A percentile compares a stretch with the other conserved stretches of the same genome.
Conservation (phyloP, 2,329 filamentous ascomycete genomes). For the Aureobasidium sp. region DNA sequence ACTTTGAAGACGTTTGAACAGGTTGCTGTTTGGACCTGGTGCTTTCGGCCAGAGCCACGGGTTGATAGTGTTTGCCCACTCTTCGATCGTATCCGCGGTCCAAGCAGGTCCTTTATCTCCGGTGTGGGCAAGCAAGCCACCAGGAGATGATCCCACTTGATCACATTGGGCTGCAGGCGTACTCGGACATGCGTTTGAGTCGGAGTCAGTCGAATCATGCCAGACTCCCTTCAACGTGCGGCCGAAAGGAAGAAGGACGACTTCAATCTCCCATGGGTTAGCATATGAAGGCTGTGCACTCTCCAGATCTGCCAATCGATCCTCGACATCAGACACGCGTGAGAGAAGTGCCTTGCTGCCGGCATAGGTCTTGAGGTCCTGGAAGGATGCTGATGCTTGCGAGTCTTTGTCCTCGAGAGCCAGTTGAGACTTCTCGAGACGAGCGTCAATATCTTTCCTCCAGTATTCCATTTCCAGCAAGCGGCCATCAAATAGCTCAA, state of each 20-base stretch:
- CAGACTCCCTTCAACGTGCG: slow-evolving; percentile 45
- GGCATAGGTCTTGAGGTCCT: slow-evolving; percentile 30
- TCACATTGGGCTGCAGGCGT: slow-evolving; percentile 42
- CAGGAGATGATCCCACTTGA: slow-evolving; percentile 16
- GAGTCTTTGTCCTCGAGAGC: slow-evolving; percentile 30
- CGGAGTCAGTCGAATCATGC: slow-evolving; percentile 35
- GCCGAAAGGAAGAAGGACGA: slow-evolving; percentile 65
- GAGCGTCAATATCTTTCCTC: slow-evolving; percentile 22
- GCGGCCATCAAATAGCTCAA: slow-evolving; percentile 58
- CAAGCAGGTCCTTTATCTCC: slow-evolving; percentile 36
- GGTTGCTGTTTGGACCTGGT: slow-evolving; percentile 51
- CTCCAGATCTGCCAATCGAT: slow-evolving; percentile 46
- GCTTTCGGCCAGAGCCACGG: slow-evolving; percentile 62
- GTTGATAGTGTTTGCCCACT: slow-evolving; percentile 36
- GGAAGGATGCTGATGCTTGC: slow-evolving; percentile 30
- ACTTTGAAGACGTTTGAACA: slow-evolving; percentile 65
- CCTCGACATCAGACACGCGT: slow-evolving; percentile 38
- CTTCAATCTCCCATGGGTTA: slow-evolving; percentile 65
- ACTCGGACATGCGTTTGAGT: slow-evolving; percentile 28
- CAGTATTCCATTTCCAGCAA: slow-evolving; percentile 59
- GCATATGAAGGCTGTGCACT: slow-evolving; percentile 50
- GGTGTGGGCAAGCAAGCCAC: slow-evolving; percentile 19
- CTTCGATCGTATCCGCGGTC: slow-evolving; percentile 40
- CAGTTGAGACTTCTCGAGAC: slow-evolving; percentile 12
- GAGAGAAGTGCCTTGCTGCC: slow-evolving; percentile 26